These are phyloP conservation scores for Bretschneidera sinensis DNA, from an alignment of 345 rosid species.

Conservation along the genomic window DNA sequence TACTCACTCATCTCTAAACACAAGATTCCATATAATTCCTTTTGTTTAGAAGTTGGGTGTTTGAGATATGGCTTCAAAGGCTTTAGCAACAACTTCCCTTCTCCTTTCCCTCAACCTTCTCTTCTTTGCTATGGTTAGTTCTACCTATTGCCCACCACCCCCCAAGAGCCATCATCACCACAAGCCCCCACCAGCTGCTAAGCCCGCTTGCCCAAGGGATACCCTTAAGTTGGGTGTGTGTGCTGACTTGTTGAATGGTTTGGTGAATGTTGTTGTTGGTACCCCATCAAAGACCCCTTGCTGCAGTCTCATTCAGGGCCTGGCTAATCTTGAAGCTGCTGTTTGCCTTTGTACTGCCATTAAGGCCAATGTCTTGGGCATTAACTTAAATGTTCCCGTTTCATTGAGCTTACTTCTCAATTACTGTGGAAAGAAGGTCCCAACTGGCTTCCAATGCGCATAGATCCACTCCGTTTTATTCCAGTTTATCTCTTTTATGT, in stretches of 20 bases:
- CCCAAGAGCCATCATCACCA: conserved; percentile 25
- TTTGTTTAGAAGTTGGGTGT: neutral
- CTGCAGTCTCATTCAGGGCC: conserved; percentile 45
- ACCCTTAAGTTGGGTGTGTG: conserved; percentile 66
- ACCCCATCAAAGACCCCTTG: conserved; percentile 58
- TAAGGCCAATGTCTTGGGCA: conserved; percentile 56
- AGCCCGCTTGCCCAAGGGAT: conserved; percentile 57
- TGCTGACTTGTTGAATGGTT: conserved; percentile 38
- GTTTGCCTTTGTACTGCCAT: conserved; percentile 82
- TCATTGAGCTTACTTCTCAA: conserved; percentile 60
- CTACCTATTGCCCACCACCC: conserved; percentile 42
- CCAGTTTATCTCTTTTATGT: too few species aligned
- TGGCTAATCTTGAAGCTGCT: conserved; percentile 69
- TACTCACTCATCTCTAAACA: too few species aligned
- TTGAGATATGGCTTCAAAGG: conserved; percentile 36
- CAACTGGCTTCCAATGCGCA: conserved; percentile 60
- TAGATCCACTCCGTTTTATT: conserved; percentile 2
- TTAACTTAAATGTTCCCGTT: conserved; percentile 50
- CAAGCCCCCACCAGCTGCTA: conserved; percentile 21
- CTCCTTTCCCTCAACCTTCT: conserved; percentile 55
- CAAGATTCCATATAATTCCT: too few species aligned
- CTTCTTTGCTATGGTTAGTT: conserved; percentile 53
- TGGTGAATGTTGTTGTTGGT: conserved; percentile 43
- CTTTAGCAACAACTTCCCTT: conserved; percentile 36
- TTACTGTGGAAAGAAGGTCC: conserved; percentile 57